Evolutionary conservation across 2,329 filamentous ascomycete genomes (phyloP), one percentile per base, ranked within the genome.

Genomic region (Colletotrichum sojae): DNA sequence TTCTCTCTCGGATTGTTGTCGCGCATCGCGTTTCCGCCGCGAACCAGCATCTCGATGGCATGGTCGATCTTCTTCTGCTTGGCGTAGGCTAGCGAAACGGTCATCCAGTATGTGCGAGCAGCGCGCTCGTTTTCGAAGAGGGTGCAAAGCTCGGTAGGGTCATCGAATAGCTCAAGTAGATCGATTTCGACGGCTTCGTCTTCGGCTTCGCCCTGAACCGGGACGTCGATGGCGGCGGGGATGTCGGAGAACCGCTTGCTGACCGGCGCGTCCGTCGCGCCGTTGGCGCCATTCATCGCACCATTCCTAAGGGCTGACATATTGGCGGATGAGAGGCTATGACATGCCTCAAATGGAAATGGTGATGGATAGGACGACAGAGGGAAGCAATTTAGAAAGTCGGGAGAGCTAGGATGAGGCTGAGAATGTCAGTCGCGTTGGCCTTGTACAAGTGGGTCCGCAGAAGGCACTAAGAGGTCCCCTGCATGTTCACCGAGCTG

Each of bases 11-110:
- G 88, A 71, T 90, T 91, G 75, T 90, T 90, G 64, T 86, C 87
- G 75, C 94, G 90, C 74, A 90, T 86, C 71, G 92, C 93, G 70
- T 88, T 87, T 74, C 94, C 85, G 56, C 93, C 94, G 75, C 93
- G 92, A 57, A 91, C 89, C 73, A 92, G 83, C 84, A 91, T 91
- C 79, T 92, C 90, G 74, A 92, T 91, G 67, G 90, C 89, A 82
- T 96, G 93, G 77, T 98, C 95, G 71, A 96, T 89, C 83, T 97
- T 97, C 77, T 92, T 91, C 83, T 97, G 94, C 83, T 98, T 99
- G 48, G 96, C 95, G 78, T 99, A 99, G 55, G 95, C 95, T 68
- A 98, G 87, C 49, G 97, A 93, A 73, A 98, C 96, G n/a, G 94
- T 95, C 86, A 99, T 95, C 97, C 97, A 99, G 74, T 97, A 97